A percentile compares a stretch with the other conserved stretches of the same genome.
Conservation (phyloP, 2,329 filamentous ascomycete genomes). For the Penicillium sp. region DNA sequence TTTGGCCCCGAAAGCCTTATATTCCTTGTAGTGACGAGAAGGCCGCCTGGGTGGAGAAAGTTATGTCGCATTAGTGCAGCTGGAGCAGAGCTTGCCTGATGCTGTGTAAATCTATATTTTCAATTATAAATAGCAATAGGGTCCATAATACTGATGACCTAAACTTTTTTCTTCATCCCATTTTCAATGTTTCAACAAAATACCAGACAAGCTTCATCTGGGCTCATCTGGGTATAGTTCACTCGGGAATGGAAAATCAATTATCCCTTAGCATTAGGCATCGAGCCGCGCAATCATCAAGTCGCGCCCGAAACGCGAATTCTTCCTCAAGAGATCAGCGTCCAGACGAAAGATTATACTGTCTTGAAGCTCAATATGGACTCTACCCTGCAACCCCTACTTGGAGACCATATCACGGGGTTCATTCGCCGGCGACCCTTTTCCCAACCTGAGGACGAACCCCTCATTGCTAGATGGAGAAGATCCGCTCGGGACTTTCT, state of each 20-base stretch:
- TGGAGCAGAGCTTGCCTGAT: slow-evolving; percentile 16
- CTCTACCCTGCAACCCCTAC: background rate
- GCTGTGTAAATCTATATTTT: slow-evolving; percentile 7
- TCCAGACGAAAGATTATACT: background rate
- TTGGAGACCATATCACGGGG: background rate
- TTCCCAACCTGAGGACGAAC: background rate
- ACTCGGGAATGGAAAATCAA: background rate
- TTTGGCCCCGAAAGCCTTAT: slow-evolving; percentile 48
- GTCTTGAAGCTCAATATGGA: background rate
- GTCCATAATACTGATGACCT: too few relatives aligned
- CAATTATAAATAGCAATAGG: background rate
- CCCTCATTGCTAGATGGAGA: slow-evolving; percentile 8
- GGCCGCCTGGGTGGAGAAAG: slow-evolving; percentile 47
- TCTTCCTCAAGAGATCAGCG: background rate
- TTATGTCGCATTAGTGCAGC: slow-evolving; percentile 30
- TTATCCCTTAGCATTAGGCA: background rate
- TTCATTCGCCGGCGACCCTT: background rate
- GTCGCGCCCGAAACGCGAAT: background rate
- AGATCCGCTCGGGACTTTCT: slow-evolving; percentile 34
- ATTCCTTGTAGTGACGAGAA: slow-evolving; percentile 37
- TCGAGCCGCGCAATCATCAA: background rate
- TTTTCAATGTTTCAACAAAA: background rate
- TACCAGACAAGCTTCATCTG: background rate
- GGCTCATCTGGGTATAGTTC: background rate
- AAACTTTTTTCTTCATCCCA: too few relatives aligned